Conservation (phyloP, 2,329 filamentous ascomycete genomes). For the Calonectria leucothoes region DNA sequence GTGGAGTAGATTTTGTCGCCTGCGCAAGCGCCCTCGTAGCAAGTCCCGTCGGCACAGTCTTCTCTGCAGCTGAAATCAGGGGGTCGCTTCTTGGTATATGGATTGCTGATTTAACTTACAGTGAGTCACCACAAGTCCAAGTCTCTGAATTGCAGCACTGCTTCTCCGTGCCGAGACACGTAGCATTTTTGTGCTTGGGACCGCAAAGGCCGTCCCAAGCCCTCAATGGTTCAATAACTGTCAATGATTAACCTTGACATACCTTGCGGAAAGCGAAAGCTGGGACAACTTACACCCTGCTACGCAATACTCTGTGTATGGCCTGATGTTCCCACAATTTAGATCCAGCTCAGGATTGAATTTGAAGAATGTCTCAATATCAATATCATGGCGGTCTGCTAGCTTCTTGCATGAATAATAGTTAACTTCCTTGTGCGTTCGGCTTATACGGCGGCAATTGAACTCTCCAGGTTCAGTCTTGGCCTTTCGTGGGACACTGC, state of each 20-base stretch:
- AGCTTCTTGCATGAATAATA: slow-evolving; percentile 42
- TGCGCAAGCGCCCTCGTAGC: slow-evolving; percentile 46
- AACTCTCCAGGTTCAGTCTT: slow-evolving; percentile 27
- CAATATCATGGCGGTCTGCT: slow-evolving; percentile 34
- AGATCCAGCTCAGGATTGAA: slow-evolving; percentile 14
- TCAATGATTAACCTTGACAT: background rate
- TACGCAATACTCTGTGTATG: slow-evolving; percentile 22
- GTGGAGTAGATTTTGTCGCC: slow-evolving; percentile 45
- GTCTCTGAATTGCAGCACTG: slow-evolving; percentile 27
- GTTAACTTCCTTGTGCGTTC: slow-evolving; percentile 31
- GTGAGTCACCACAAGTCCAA: slow-evolving; percentile 23
- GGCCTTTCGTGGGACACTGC: background rate
- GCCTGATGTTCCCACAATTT: slow-evolving; percentile 8
- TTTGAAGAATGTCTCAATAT: slow-evolving; percentile 8
- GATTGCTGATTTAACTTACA: slow-evolving; percentile 22
- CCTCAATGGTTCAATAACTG: slow-evolving; percentile 1
- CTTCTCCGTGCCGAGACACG: slow-evolving; percentile 21
- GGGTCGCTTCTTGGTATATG: background rate
- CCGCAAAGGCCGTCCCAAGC: slow-evolving; percentile 16
- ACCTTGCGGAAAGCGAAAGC: background rate
- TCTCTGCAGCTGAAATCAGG: slow-evolving; percentile 26
- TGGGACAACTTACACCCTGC: slow-evolving; percentile 10
- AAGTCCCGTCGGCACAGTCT: slow-evolving; percentile 47
- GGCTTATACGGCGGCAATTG: slow-evolving; percentile 32
- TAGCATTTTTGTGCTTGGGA: slow-evolving; percentile 14